Conservation (phyloP, 441 rosid genomes). For the Pelargonium australe region DNA sequence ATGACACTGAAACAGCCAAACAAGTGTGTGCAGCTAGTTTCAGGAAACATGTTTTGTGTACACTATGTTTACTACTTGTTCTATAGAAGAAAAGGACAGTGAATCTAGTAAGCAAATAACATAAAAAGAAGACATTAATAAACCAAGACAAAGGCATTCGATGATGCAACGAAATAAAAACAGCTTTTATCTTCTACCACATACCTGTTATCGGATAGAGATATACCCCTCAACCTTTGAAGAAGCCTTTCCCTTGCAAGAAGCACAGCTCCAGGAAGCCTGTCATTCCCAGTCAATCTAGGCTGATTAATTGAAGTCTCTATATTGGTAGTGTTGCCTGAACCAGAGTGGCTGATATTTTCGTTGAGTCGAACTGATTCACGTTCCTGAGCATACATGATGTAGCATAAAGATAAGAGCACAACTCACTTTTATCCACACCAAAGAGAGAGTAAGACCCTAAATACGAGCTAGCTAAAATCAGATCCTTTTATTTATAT, state of each 20-base stretch:
- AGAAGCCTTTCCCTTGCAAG: constrained; percentile 87
- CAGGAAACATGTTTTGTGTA: background rate
- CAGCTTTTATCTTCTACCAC: background rate
- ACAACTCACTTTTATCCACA: background rate
- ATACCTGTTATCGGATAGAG: constrained; percentile 60
- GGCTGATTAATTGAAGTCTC: constrained; percentile 38
- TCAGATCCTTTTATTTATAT: too few relatives aligned
- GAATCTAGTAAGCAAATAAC: background rate
- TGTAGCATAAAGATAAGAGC: background rate
- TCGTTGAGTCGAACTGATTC: constrained; percentile 34
- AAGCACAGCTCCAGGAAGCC: constrained; percentile 87
- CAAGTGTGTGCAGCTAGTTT: background rate
- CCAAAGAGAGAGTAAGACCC: too few relatives aligned
- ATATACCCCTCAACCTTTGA: constrained; percentile 79
- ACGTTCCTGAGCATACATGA: constrained; percentile 41
- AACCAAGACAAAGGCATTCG: too few relatives aligned
- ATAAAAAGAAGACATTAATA: background rate
- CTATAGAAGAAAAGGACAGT: too few relatives aligned
- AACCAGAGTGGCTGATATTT: constrained; percentile 29
- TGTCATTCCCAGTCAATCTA: constrained; percentile 38
- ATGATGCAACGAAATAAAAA: too few relatives aligned
- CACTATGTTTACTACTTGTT: too few relatives aligned
- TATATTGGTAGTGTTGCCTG: constrained; percentile 27
- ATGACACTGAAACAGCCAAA: background rate
- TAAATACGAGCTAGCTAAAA: too few relatives aligned